Evolutionary conservation across 768 basidiomycete species (phyloP).

Genomic region (Rhizopogon rudus): DNA sequence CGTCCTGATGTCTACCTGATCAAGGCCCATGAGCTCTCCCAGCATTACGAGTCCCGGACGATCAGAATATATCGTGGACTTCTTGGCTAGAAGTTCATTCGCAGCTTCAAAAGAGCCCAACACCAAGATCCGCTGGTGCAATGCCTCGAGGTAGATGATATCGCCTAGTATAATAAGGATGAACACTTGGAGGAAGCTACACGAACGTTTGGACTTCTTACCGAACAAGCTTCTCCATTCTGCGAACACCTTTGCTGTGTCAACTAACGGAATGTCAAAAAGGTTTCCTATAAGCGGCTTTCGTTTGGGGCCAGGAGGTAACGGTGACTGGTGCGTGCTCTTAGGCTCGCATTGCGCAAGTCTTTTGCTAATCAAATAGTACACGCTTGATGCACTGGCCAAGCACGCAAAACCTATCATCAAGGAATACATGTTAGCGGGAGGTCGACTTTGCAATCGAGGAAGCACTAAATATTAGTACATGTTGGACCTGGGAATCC

Average conservation of each 20-base stretch:
- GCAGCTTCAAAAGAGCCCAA: conserved; percentile 22
- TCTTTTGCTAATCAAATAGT: not conserved
- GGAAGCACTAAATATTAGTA: no score
- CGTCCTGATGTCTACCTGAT: not conserved
- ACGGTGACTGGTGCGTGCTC: not conserved
- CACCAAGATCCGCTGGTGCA: conserved; percentile 9
- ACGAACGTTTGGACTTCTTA: not conserved
- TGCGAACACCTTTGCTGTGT: not conserved
- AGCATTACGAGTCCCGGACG: not conserved
- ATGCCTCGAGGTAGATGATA: conserved; percentile 9
- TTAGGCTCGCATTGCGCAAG: not conserved
- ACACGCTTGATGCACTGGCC: not conserved
- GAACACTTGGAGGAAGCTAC: not conserved
- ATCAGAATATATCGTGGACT: conserved; percentile 17
- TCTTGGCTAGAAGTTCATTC: conserved; percentile 24
- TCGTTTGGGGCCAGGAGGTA: conserved; percentile 4
- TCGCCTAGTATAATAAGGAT: conserved; percentile 4
- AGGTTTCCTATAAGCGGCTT: conserved; percentile 8
- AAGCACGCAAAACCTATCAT: not conserved
- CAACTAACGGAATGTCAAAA: not conserved
- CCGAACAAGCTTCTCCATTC: not conserved
- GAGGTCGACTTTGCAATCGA: not conserved
- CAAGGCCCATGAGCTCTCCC: conserved; percentile 1
- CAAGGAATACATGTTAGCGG: not conserved
- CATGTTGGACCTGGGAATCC: no score